phyloP scores from a whole-genome alignment of 2,329 filamentous ascomycete genomes.

The Verticillium isaacii region DNA sequence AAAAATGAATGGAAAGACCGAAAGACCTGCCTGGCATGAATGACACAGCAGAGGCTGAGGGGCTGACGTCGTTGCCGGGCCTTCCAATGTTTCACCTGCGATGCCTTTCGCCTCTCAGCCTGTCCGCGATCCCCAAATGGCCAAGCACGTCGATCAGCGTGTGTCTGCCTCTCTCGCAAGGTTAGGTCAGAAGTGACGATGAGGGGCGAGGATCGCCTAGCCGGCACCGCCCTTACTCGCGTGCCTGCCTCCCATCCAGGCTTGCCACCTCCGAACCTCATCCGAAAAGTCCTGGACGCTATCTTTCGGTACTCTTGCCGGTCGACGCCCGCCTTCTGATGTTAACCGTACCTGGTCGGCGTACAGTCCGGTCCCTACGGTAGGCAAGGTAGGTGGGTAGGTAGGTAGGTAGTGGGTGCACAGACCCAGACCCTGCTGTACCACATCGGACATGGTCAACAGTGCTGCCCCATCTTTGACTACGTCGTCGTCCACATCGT shows the following conservation, averaged over 20 bases:
- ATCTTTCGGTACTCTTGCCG: neutral
- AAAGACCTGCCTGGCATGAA: neutral
- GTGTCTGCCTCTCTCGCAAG: neutral
- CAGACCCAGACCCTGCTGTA: neutral
- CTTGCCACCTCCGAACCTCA: neutral
- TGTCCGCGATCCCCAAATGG: neutral
- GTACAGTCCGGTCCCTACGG: neutral
- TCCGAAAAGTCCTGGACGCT: neutral
- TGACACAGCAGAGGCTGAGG: neutral
- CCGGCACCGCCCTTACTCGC: neutral
- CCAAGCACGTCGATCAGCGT: neutral
- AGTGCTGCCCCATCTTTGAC: neutral
- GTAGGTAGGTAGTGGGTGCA: neutral
- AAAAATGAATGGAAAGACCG: too few species aligned
- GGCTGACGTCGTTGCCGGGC: neutral
- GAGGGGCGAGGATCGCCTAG: neutral
- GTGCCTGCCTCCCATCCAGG: neutral
- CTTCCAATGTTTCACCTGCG: neutral
- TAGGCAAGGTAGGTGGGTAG: too few species aligned
- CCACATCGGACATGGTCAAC: neutral
- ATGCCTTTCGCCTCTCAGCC: neutral
- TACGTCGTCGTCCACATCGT: neutral
- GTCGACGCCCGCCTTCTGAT: neutral
- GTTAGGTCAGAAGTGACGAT: neutral
- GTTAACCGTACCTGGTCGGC: neutral